Evolutionary conservation across 306 rosid genomes (phyloP).

Genomic region (Malus sieversii): DNA sequence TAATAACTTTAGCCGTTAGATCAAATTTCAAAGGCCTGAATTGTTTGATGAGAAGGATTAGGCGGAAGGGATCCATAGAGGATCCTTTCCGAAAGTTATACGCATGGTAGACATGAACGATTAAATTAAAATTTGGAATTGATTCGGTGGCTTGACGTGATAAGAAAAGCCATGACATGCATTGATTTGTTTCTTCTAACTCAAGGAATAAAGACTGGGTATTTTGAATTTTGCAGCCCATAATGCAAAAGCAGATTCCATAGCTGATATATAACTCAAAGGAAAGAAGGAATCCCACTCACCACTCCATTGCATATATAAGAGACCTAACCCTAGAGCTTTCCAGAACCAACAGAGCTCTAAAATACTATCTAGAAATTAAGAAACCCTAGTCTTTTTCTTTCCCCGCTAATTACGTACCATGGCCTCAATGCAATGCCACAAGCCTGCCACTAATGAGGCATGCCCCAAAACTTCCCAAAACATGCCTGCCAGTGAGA

Average conservation of each 20-base stretch:
- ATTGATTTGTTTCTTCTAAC: neutral
- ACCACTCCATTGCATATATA: neutral
- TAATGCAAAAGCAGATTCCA: conserved; percentile 13
- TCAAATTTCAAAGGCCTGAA: no score
- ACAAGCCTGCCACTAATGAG: neutral
- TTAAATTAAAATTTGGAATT: conserved; percentile 13
- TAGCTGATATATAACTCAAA: neutral
- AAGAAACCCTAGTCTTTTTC: neutral
- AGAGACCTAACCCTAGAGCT: neutral
- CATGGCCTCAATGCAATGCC: conserved; percentile 28
- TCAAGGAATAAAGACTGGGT: neutral
- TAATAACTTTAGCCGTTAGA: no score
- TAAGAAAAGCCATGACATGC: neutral
- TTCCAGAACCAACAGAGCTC: neutral
- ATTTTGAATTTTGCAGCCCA: neutral
- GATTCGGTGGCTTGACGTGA: conserved; percentile 22
- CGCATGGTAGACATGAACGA: neutral
- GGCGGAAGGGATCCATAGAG: no score
- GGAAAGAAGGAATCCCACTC: neutral
- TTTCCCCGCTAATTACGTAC: no score
- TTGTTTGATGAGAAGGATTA: no score
- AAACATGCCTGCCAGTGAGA: neutral
- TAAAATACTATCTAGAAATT: neutral
- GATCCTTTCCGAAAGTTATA: no score
- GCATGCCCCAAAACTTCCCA: conserved; percentile 10